Evolutionary conservation across 2,329 filamentous ascomycete species (phyloP).

Genomic region (Zopfia rhizophila): DNA sequence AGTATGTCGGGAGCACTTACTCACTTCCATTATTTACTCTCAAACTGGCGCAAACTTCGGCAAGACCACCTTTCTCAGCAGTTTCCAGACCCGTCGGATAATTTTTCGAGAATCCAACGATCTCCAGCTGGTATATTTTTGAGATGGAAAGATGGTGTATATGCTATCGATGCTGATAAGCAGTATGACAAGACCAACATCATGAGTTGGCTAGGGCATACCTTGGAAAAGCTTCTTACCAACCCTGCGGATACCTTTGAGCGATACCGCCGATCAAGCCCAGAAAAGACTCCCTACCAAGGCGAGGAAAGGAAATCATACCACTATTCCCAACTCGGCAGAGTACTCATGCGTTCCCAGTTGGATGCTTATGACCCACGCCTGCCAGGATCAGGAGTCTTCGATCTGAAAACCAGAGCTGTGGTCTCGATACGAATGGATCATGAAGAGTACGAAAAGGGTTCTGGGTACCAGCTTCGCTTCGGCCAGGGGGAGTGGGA

Average conservation of each 20-base stretch:
- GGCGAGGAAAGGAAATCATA: constrained; percentile 70
- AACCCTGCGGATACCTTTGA: constrained; percentile 85
- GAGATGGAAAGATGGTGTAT: constrained; percentile 82
- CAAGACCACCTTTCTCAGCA: constrained; percentile 71
- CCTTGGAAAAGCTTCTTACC: constrained; percentile 95
- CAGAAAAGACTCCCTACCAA: constrained; percentile 74
- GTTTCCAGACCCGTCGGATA: constrained; percentile 69
- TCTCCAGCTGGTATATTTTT: constrained; percentile 82
- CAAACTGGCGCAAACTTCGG: constrained; percentile 80
- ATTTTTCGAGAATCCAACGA: constrained; percentile 77
- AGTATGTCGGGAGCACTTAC: constrained; percentile 90
- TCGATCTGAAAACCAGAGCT: constrained; percentile 94
- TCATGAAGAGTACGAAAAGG: constrained; percentile 74
- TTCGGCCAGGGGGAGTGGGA: constrained; percentile 80
- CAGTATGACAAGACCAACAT: constrained; percentile 86
- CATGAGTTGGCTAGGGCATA: constrained; percentile 91
- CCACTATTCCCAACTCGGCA: constrained; percentile 86
- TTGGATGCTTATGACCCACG: constrained; percentile 89
- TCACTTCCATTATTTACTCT: constrained; percentile 94
- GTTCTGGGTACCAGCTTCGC: constrained; percentile 87
- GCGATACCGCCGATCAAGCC: constrained; percentile 70
- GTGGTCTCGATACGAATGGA: constrained; percentile 95
- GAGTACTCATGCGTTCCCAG: constrained; percentile 95
- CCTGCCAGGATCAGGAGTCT: constrained; percentile 90
- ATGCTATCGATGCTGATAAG: constrained; percentile 97